Percentiles rank a stretch among this genome's conserved stretches.
phyloP scores from a whole-genome alignment of 2,329 filamentous ascomycete species.

The Neonectria coccinea region DNA sequence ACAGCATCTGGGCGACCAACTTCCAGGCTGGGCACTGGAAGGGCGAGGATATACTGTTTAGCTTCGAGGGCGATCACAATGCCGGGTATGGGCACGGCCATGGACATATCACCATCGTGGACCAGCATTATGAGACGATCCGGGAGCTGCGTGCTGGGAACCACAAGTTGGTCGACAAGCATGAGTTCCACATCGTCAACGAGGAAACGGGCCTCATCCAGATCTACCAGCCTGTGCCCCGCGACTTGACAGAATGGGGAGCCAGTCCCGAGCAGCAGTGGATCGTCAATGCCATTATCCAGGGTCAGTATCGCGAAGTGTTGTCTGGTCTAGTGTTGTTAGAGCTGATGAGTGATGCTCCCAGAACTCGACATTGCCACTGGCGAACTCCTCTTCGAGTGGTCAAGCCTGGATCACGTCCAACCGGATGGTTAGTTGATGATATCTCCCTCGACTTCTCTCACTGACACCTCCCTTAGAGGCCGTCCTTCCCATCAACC shows the following conservation, averaged over 20 bases:
- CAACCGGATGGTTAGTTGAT: constrained; percentile 39
- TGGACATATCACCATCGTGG: constrained; percentile 64
- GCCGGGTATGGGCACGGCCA: constrained; percentile 64
- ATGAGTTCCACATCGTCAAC: constrained; percentile 67
- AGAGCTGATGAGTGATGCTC: constrained; percentile 16
- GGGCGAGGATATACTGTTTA: constrained; percentile 64
- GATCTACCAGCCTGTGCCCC: constrained; percentile 63
- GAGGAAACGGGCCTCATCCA: constrained; percentile 65
- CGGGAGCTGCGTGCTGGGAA: constrained; percentile 63
- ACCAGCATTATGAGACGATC: constrained; percentile 66
- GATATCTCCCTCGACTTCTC: too few species aligned
- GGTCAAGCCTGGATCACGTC: constrained; percentile 48
- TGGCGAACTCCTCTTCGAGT: constrained; percentile 63
- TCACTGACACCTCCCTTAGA: constrained; percentile 46
- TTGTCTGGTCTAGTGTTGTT: neutral
- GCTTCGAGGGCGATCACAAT: constrained; percentile 66
- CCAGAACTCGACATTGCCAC: constrained; percentile 63
- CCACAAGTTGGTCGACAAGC: constrained; percentile 63
- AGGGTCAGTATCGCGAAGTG: constrained; percentile 54
- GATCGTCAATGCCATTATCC: constrained; percentile 67
- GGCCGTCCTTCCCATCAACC: constrained; percentile 58
- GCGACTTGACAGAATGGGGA: constrained; percentile 59
- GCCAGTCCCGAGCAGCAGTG: constrained; percentile 62
- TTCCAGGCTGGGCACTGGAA: constrained; percentile 64
- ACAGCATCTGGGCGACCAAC: constrained; percentile 64